Conservation (phyloP, 192 early-diverging fungal genomes). For the Coemansia sp. region DNA sequence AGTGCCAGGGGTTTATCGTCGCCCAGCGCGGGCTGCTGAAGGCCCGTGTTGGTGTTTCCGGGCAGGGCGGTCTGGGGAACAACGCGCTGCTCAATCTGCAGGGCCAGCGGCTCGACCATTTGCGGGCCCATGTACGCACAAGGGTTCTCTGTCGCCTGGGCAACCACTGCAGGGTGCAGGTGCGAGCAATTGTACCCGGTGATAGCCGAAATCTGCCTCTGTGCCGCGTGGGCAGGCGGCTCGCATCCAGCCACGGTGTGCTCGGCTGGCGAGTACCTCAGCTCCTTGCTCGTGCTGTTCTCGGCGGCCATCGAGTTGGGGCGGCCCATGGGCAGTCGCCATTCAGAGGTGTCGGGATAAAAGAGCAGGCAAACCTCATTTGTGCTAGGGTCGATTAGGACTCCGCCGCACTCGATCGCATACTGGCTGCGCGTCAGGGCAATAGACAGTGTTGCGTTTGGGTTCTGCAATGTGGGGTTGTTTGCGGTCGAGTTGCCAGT, state of each 20-base stretch:
- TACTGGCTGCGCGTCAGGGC: slow-evolving; percentile 38
- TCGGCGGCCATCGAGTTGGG: slow-evolving; percentile 19
- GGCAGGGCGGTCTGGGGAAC: neutral
- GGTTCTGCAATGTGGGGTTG: neutral
- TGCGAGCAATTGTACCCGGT: slow-evolving; percentile 48
- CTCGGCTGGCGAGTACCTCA: slow-evolving; percentile 2
- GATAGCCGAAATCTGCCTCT: slow-evolving; percentile 34
- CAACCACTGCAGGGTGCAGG: slow-evolving; percentile 23
- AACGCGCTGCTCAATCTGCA: slow-evolving; percentile 39
- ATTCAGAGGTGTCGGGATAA: slow-evolving; percentile 49
- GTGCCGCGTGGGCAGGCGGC: slow-evolving; percentile 35
- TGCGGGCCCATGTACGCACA: slow-evolving; percentile 43
- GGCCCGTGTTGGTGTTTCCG: neutral
- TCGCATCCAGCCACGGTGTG: slow-evolving; percentile 34
- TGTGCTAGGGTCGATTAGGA: slow-evolving; percentile 37
- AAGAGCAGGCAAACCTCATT: slow-evolving; percentile 49
- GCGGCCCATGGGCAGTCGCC: slow-evolving; percentile 43
- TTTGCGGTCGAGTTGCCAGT: too few species aligned
- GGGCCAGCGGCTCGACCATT: slow-evolving; percentile 46
- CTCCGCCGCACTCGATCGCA: slow-evolving; percentile 40
- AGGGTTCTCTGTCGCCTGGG: slow-evolving; percentile 2
- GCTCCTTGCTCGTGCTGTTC: neutral
- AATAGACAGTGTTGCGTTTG: slow-evolving; percentile 2
- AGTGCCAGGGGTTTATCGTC: neutral
- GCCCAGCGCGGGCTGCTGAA: neutral